Evolutionary conservation across 148 eudicot genomes (phyloP).

Genomic region (Nepenthes gracilis): DNA sequence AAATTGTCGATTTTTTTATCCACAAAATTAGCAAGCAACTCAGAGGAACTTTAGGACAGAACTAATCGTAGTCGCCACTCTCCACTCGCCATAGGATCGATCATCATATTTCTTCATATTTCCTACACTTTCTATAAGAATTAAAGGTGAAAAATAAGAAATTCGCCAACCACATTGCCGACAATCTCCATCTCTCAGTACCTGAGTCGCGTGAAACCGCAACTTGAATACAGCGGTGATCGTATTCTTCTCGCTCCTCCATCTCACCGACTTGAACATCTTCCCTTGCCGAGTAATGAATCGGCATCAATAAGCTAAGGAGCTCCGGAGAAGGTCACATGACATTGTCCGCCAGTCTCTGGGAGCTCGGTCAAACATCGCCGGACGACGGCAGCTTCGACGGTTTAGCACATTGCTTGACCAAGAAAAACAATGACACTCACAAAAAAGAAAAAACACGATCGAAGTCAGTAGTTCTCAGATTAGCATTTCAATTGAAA

Average conservation of each 20-base stretch:
- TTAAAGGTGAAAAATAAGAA: not conserved
- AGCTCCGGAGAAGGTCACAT: slow-evolving; percentile 23
- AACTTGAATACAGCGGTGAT: slow-evolving; percentile 65
- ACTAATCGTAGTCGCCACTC: too few relatives aligned
- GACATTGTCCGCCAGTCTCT: too few relatives aligned
- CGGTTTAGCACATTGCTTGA: too few relatives aligned
- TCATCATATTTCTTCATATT: too few relatives aligned
- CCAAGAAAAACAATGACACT: too few relatives aligned
- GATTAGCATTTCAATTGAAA: too few relatives aligned
- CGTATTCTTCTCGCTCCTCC: slow-evolving; percentile 76
- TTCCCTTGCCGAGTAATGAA: slow-evolving; percentile 4
- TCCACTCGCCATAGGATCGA: too few relatives aligned
- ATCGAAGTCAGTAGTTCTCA: too few relatives aligned
- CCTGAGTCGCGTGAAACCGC: slow-evolving; percentile 92
- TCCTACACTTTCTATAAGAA: too few relatives aligned
- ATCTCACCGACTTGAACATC: slow-evolving; percentile 65
- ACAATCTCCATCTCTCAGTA: slow-evolving; percentile 3
- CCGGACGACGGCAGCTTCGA: slow-evolving; percentile 2
- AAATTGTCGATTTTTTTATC: too few relatives aligned
- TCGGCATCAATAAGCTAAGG: slow-evolving; percentile 12
- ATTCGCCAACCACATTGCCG: slow-evolving; percentile 5
- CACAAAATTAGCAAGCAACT: too few relatives aligned
- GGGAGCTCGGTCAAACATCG: slow-evolving; percentile 8
- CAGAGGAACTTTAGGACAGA: not conserved
- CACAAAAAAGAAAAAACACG: too few relatives aligned